A percentile compares a stretch with the other conserved stretches of the same genome.
Conservation (phyloP, 2,329 filamentous ascomycete species). For the Ceratocystis colombiana region DNA sequence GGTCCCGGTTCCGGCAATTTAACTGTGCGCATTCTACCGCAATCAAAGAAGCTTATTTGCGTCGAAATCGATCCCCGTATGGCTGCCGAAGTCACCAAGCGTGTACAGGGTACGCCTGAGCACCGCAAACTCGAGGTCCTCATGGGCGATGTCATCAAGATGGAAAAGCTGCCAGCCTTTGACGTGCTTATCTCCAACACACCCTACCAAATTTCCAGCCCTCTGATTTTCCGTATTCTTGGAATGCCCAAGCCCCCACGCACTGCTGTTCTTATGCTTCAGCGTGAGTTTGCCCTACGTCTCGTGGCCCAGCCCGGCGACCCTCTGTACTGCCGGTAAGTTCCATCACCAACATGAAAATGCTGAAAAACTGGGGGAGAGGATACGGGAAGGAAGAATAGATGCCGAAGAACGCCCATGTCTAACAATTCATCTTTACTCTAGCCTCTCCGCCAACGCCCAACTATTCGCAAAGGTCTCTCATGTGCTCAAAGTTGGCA, state of each 20-base stretch:
- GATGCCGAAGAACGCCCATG: not conserved
- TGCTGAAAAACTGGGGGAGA: too few relatives aligned
- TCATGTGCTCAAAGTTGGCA: conserved; percentile 85
- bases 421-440: not conserved
- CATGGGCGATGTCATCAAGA: conserved; percentile 84
- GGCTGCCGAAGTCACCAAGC: conserved; percentile 89
- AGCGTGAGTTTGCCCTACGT: conserved; percentile 86
- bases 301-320: conserved; percentile 82
- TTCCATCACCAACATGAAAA: not conserved
- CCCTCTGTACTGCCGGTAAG: conserved; percentile 65
- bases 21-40: conserved; percentile 79
- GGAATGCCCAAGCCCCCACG: conserved; percentile 71
- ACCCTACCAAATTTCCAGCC: conserved; percentile 74
- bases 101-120: conserved; percentile 79
- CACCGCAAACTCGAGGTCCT: conserved; percentile 79
- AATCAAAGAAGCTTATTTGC: conserved; percentile 69
- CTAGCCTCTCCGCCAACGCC: conserved; percentile 68
- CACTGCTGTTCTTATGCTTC: conserved; percentile 86
- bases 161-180: conserved; percentile 61
- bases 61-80: conserved; percentile 94
- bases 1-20: conserved; percentile 83
- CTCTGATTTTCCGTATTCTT: conserved; percentile 82
- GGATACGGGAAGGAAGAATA: not conserved
- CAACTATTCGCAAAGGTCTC: conserved; percentile 67
- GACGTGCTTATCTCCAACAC: conserved; percentile 69